Evolutionary conservation across 176 grass and related monocot genomes (phyloP).

Genomic region (Cenchrus purpureus): DNA sequence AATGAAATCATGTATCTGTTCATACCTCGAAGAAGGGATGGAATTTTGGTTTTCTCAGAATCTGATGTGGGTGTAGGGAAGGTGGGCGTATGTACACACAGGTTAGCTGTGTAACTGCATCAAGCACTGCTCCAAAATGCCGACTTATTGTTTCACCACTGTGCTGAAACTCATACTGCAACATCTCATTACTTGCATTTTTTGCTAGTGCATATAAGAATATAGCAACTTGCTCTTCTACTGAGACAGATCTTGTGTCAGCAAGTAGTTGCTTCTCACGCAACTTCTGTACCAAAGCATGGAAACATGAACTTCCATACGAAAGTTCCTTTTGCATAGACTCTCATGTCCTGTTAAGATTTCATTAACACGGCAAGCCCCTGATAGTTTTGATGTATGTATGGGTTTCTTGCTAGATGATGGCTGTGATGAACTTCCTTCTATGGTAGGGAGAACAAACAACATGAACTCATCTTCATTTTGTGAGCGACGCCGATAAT

Average conservation of each 20-base stretch:
- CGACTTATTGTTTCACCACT: too few species aligned
- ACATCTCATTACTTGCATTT: not conserved
- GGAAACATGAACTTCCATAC: not conserved
- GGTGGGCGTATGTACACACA: not conserved
- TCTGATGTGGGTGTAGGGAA: not conserved
- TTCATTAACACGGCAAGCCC: not conserved
- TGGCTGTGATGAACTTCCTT: not conserved
- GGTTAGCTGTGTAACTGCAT: not conserved
- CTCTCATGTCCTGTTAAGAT: conserved; percentile 19
- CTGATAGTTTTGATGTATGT: not conserved
- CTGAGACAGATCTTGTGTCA: not conserved
- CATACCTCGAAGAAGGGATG: not conserved
- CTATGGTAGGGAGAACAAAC: not conserved
- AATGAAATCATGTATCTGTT: too few species aligned
- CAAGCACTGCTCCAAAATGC: not conserved
- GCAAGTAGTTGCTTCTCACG: not conserved
- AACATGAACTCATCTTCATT: conserved; percentile 1
- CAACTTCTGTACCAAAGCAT: not conserved
- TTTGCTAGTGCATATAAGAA: not conserved
- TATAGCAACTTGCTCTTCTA: conserved; percentile 16
- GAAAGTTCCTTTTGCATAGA: not conserved
- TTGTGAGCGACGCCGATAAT: not conserved
- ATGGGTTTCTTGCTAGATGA: not conserved
- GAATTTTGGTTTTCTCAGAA: not conserved
- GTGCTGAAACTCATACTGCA: not conserved